Evolutionary conservation across 495 filamentous ascomycete species (phyloP).

Genomic region (Penicillium angulare): DNA sequence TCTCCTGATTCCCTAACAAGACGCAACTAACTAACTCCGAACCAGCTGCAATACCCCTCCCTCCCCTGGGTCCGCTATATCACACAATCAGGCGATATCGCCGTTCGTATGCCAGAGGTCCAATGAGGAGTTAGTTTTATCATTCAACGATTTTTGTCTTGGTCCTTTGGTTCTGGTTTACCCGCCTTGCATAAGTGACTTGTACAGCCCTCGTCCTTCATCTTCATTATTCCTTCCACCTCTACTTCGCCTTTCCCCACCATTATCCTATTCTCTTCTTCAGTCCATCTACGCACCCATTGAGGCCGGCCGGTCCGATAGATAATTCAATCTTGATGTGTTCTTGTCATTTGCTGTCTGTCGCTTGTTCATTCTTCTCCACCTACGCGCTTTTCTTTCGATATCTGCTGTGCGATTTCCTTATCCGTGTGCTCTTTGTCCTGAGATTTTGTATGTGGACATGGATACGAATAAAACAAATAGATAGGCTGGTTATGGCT

Average conservation of each 20-base stretch:
- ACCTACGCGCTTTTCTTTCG: no score
- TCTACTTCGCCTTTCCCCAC: constrained; percentile 1
- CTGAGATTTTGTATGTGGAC: no score
- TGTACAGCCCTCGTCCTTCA: constrained; percentile 28
- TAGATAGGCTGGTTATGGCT: no score
- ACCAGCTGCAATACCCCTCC: constrained; percentile 92
- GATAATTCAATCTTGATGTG: constrained; percentile 28
- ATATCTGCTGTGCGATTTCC: no score
- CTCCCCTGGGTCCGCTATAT: constrained; percentile 99
- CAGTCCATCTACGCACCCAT: constrained; percentile 17
- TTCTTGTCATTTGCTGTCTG: constrained; percentile 1
- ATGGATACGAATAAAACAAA: no score
- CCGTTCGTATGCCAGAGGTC: constrained; percentile 86
- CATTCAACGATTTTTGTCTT: background rate
- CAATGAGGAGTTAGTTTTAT: constrained; percentile 46
- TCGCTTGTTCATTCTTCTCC: no score
- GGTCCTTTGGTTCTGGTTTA: background rate
- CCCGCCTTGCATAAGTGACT: constrained; percentile 21
- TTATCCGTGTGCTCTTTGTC: no score
- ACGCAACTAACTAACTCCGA: background rate
- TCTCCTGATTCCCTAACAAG: background rate
- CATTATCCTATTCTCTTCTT: background rate
- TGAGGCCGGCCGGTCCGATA: constrained; percentile 36
- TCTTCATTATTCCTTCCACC: constrained; percentile 12
- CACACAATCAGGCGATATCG: constrained; percentile 93